Base-by-base conservation (phyloP, 805 yeast species). In the Brettanomyces naardenensis region DNA sequence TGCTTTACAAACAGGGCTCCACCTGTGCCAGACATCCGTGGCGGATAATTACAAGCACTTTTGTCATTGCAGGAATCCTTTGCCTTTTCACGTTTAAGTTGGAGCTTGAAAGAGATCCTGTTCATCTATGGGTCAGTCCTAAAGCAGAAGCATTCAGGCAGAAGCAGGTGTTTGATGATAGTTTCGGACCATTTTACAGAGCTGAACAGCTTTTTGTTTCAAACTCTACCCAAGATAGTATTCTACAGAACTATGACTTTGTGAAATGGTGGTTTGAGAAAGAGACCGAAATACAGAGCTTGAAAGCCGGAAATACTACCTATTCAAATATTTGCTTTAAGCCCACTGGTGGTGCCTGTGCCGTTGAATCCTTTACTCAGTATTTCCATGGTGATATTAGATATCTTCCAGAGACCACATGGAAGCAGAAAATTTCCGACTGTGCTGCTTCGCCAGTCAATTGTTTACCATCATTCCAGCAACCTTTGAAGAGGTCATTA, bases 171-270 rank as follows among this genome's bases (percentile, higher is more conserved):
- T 90, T 77, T 54, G 96, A 92, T 54, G 69, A 71, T 17, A 74
- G 77, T 43, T 90, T 90, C 59, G 96, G 97, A 1, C 95, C 94
- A 28, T 90, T 92, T 65, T 92, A 82, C 62, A 69, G 97, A 48
- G 75, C 86, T 4, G 90, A 87, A 51, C 97, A 90, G 59, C 62
- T 86, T 0, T 84, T 85, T 45, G 64, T 90, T 5, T 74, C 79
- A 3, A 80, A 80, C 47, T 75, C 75, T 17, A 67, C 83, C 3
- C 13, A 10, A 14, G 73, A 78, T 0, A 80, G 90, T 0, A 62
- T 90, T 25, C 51, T 72, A 20, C 59, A 57, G 37, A 68, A 71
- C 23, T 85, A 86, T 68, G 78, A 75, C 1, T 75, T 78, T 2
- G 53, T 89, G 17, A 54, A 76, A 44, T 90, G 97, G 97, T 88